Percentiles rank a stretch among this genome's conserved stretches.
Conservation (phyloP, 441 rosid species). For the Manihot esculenta region DNA sequence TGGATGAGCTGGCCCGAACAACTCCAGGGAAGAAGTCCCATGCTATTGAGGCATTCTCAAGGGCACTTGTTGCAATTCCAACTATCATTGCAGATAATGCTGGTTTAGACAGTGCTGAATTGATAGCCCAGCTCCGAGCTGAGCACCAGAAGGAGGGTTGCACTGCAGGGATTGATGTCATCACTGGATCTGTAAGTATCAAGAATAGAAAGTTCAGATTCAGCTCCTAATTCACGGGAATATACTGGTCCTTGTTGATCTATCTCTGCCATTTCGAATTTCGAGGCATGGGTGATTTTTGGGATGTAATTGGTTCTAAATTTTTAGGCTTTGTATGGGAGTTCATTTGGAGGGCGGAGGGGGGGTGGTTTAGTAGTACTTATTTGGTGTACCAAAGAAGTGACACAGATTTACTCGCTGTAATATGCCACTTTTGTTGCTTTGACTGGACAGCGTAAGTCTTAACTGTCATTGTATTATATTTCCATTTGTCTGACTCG, state of each 20-base stretch:
- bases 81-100: slow-evolving; percentile 95
- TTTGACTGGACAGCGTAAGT: background rate
- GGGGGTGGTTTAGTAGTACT: background rate
- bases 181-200: slow-evolving; percentile 80
- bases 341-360: too few relatives aligned
- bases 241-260: background rate
- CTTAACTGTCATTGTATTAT: background rate
- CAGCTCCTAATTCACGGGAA: too few relatives aligned
- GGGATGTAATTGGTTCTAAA: background rate
- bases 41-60: slow-evolving; percentile 93
- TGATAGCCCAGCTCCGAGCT: slow-evolving; percentile 93
- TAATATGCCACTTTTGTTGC: background rate
- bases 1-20: slow-evolving; percentile 82
- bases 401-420: background rate
- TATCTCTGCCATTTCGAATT: background rate
- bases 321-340: background rate
- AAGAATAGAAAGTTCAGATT: background rate
- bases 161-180: slow-evolving; percentile 85
- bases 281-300: background rate
- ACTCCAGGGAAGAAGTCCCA: slow-evolving; percentile 96
- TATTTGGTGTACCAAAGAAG: background rate
- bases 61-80: slow-evolving; percentile 85
- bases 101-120: slow-evolving; percentile 94
- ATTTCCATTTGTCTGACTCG: slow-evolving; percentile 1
- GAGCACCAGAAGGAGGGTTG: slow-evolving; percentile 89